phyloP scores from a whole-genome alignment of 305 asterid genomes.

The Ruellia speciosa region DNA sequence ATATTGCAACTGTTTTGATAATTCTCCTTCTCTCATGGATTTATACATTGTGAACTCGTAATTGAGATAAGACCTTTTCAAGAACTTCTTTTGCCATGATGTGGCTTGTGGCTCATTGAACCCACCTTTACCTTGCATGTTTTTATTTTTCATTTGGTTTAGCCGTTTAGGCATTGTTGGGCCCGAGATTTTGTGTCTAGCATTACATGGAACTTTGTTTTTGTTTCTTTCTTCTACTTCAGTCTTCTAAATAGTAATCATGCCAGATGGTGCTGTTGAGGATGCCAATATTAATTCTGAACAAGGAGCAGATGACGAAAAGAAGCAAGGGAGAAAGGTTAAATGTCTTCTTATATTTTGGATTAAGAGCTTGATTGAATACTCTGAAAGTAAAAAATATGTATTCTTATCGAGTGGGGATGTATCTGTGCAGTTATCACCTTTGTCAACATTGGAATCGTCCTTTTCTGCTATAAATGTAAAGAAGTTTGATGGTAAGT shows the following conservation, averaged over 20 bases:
- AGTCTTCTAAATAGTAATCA: neutral
- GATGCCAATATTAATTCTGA: constrained; percentile 33
- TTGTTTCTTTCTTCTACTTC: no score
- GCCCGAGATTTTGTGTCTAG: neutral
- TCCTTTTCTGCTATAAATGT: constrained; percentile 75
- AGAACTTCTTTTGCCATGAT: no score
- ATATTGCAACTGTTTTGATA: no score
- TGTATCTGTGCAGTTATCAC: constrained; percentile 69
- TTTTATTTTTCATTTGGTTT: no score
- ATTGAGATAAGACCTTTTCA: no score
- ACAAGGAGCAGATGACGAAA: constrained; percentile 40
- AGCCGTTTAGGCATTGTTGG: no score
- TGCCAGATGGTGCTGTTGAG: constrained; percentile 45
- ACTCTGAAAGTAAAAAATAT: constrained; percentile 1
- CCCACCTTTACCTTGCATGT: no score
- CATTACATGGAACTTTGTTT: constrained; percentile 4
- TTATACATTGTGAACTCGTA: no score
- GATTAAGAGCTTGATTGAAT: constrained; percentile 12
- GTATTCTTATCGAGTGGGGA: constrained; percentile 17
- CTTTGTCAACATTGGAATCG: constrained; percentile 80
- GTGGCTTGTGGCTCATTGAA: no score
- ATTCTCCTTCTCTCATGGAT: no score
- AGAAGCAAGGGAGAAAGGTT: constrained; percentile 72
- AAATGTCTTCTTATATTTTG: constrained; percentile 18
- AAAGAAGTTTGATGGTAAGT: constrained; percentile 68